phyloP scores from a whole-genome alignment of 768 basidiomycete species.

The Trametes meyenii region DNA sequence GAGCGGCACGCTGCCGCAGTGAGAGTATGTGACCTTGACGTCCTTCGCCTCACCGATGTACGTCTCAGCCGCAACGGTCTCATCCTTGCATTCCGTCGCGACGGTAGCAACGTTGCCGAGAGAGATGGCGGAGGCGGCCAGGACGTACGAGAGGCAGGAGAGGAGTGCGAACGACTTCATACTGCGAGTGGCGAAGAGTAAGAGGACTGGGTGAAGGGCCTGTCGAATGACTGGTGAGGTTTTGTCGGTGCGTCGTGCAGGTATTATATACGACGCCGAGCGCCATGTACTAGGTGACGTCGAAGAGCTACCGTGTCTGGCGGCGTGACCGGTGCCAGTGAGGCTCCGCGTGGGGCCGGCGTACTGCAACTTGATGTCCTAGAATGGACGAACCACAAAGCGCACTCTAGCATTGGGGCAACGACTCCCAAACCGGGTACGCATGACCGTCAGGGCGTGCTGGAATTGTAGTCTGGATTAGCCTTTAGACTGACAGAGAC shows the following conservation, averaged over 20 bases:
- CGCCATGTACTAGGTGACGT: too few relatives aligned
- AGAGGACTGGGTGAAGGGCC: neutral
- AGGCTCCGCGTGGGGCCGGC: too few relatives aligned
- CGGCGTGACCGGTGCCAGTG: too few relatives aligned
- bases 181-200: neutral
- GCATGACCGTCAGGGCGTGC: too few relatives aligned
- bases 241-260: neutral
- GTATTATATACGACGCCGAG: too few relatives aligned
- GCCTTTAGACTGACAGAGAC: too few relatives aligned
- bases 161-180: conserved; percentile 9
- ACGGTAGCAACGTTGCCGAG: neutral
- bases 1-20: conserved; percentile 33
- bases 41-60: conserved; percentile 47
- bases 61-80: conserved; percentile 22
- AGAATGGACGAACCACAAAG: neutral
- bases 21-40: conserved; percentile 42
- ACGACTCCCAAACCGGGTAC: neutral
- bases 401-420: neutral
- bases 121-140: conserved; percentile 6
- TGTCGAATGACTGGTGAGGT: neutral
- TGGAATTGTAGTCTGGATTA: too few relatives aligned
- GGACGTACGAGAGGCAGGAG: neutral
- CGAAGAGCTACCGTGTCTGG: too few relatives aligned
- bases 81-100: conserved; percentile 1
- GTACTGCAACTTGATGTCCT: too few relatives aligned